Base-by-base conservation (phyloP, 768 basidiomycete species). In the Hortiboletus campestris region DNA sequence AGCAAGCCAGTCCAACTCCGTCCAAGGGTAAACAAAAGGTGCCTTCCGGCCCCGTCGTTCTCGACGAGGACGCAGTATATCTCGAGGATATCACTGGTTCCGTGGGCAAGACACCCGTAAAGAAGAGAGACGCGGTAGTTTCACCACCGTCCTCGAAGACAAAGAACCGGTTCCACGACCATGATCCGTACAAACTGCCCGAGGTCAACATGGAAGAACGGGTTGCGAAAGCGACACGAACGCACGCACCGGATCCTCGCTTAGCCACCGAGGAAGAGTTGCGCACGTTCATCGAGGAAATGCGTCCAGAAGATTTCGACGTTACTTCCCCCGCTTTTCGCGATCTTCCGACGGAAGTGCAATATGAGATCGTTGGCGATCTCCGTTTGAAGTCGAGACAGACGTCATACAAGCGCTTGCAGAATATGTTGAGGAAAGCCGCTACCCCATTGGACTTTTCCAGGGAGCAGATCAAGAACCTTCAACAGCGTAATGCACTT, bases 291-390 rank as follows among this genome's bases (percentile, higher is more conserved):
- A 97, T 98, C 59, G 94, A 98, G 55, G 91, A 95, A 43, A 95
- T 98, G 87, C 84, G 88, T 2, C 94, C 95, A 0, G 94, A 94
- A 64, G 94, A 98, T 66, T 91, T 98, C 63, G 96, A 98, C 66
- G 83, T 97, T 52, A 81, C 85, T 17, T 94, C 94, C 2, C 82
- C 91, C 6, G 91, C 87, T 19, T 99, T 99, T 69, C 83, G 87
- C 22, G 90, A 92, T 58, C 82, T 98, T 3, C 95, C 97, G 3
- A 96, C 93, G 0, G 95, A 98, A 70, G 85, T 97, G 20, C 94
- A 99, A 64, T 99, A 98, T 72, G 97, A 99, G 75, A 96, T 99
- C 61, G 86, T 98, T 34, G 95, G 96, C 50, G 97, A 99, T 75
- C 77, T 98, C 46, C 85, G 97, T 4, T 78, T 97, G 53, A 94